phyloP scores from a whole-genome alignment of 1,284 basidiomycete species.

The Naganishia sp. region DNA sequence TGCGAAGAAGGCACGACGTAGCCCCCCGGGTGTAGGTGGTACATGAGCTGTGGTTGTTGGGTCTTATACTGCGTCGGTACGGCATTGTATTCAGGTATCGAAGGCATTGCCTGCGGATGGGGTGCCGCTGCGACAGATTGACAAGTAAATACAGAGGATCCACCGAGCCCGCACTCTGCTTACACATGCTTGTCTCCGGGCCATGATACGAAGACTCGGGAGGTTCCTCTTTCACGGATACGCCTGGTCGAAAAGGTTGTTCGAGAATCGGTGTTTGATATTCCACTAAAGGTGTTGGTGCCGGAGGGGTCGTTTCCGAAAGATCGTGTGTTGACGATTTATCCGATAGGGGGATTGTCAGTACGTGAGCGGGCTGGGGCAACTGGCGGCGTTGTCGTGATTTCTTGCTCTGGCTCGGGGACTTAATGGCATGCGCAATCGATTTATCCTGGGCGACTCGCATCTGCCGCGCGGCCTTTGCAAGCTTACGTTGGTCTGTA shows the following conservation, averaged over 20 bases:
- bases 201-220: background rate
- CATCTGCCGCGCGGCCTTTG: conserved; percentile 21
- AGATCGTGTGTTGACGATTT: background rate
- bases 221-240: conserved; percentile 7
- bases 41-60: background rate
- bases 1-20: conserved; percentile 12
- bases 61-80: background rate
- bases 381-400: conserved; percentile 10
- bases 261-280: background rate
- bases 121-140: no score
- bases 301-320: background rate
- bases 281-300: background rate
- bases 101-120: background rate
- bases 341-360: conserved; percentile 7
- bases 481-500: conserved; percentile 15
- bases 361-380: conserved; percentile 3
- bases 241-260: background rate
- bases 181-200: background rate
- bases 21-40: conserved; percentile 7
- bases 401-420: conserved; percentile 3
- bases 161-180: no score
- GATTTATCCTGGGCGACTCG: conserved; percentile 8
- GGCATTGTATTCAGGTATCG: no score
- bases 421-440: background rate
- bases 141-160: background rate